Evolutionary conservation across 1,284 basidiomycete genomes (phyloP).

Genomic region (Microbotryomycetes sp.): DNA sequence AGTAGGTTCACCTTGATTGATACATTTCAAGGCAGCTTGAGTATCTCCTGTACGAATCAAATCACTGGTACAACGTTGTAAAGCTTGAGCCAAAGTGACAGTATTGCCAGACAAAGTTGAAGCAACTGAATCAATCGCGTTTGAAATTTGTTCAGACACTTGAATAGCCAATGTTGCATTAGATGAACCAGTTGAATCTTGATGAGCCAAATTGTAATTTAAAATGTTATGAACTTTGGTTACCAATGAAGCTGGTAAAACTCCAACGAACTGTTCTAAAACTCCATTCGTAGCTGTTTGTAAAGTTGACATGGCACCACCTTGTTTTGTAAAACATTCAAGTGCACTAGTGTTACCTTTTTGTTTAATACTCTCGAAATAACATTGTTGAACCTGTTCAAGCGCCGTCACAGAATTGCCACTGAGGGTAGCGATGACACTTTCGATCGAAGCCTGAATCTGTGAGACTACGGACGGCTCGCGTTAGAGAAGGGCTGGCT

Average conservation of each 20-base stretch:
- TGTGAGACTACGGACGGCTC: conserved; percentile 33
- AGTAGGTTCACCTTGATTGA: conserved; percentile 25
- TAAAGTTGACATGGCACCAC: conserved; percentile 30
- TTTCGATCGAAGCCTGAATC: conserved; percentile 32
- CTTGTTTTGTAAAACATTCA: conserved; percentile 30
- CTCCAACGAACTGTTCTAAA: conserved; percentile 34
- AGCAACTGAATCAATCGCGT: conserved; percentile 32
- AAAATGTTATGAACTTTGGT: conserved; percentile 29
- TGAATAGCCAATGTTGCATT: conserved; percentile 23
- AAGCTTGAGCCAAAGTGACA: conserved; percentile 32
- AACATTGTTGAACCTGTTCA: conserved; percentile 28
- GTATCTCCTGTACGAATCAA: conserved; percentile 33
- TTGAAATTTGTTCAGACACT: conserved; percentile 32
- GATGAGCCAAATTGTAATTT: conserved; percentile 28
- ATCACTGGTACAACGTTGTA: conserved; percentile 32
- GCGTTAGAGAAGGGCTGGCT: neutral
- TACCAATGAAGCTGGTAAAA: conserved; percentile 22
- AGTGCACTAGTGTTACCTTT: conserved; percentile 31
- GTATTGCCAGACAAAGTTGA: conserved; percentile 32
- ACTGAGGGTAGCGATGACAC: conserved; percentile 30
- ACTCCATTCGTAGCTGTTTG: conserved; percentile 33
- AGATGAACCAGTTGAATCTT: conserved; percentile 19
- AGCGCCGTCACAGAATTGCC: conserved; percentile 33
- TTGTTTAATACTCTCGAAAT: conserved; percentile 28
- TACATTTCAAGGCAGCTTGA: conserved; percentile 28